Percentiles rank a stretch among this genome's conserved stretches.
These are phyloP conservation scores for Glycyrrhiza uralensis DNA, from an alignment of 306 rosid species.

Conservation along the genomic window DNA sequence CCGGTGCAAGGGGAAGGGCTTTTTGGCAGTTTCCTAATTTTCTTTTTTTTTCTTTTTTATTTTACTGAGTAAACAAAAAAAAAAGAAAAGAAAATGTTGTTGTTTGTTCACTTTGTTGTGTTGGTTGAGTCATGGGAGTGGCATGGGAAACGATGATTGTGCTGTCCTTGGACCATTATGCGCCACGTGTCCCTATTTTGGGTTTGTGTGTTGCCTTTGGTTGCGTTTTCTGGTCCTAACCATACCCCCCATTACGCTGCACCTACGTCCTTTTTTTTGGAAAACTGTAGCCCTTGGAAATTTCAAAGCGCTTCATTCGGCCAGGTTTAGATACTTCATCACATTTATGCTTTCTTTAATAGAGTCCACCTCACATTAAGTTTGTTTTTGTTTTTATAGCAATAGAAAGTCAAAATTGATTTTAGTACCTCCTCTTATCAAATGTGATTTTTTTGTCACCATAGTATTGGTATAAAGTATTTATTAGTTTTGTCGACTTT, in stretches of 20 bases:
- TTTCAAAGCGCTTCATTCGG: not conserved
- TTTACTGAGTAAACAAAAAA: not conserved
- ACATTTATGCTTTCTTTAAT: not conserved
- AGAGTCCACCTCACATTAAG: not conserved
- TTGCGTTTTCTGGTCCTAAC: slow-evolving; percentile 5
- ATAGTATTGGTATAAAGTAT: too few species aligned
- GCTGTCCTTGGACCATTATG: slow-evolving; percentile 4
- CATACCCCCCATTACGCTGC: not conserved
- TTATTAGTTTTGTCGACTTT: too few species aligned
- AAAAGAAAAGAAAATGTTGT: not conserved
- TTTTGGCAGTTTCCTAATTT: slow-evolving; percentile 56
- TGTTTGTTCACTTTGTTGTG: not conserved
- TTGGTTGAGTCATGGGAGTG: slow-evolving; percentile 33
- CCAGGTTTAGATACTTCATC: not conserved
- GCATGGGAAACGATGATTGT: slow-evolving; percentile 41
- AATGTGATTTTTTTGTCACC: too few species aligned
- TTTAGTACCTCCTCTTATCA: too few species aligned
- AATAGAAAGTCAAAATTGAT: too few species aligned
- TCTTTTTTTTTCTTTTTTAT: not conserved
- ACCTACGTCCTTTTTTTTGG: not conserved
- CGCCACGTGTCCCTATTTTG: slow-evolving; percentile 24
- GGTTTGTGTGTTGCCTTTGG: not conserved
- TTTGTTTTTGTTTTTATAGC: too few species aligned
- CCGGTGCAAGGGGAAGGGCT: slow-evolving; percentile 22
- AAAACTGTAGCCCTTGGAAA: not conserved